These are phyloP conservation scores for Apiospora saccharicola DNA, from an alignment of 2,329 filamentous ascomycete genomes.

Conservation along the genomic window DNA sequence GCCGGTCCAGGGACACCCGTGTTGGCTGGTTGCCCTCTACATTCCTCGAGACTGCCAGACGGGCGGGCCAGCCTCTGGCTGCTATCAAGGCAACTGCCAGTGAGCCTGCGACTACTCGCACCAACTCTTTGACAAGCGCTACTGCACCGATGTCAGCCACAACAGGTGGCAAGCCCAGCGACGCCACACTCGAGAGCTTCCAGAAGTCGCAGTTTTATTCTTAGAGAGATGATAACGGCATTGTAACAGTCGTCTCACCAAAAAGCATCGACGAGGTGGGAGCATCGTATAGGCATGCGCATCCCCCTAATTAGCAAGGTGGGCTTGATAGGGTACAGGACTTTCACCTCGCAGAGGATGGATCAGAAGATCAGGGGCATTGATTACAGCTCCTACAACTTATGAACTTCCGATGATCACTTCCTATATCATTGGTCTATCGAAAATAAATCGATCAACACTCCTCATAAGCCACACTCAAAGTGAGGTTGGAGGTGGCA, in stretches of 20 bases:
- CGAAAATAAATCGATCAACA: not conserved
- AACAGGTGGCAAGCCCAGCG: conserved; percentile 32
- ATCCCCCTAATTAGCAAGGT: not conserved
- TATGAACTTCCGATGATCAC: not conserved
- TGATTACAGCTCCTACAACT: not conserved
- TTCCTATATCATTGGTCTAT: not conserved
- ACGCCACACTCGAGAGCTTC: conserved; percentile 19
- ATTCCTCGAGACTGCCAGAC: conserved; percentile 80
- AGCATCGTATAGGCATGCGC: not conserved
- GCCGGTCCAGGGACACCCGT: conserved; percentile 85
- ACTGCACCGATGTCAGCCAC: conserved; percentile 40
- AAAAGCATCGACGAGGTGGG: not conserved
- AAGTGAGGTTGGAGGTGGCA: not conserved
- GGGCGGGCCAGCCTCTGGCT: conserved; percentile 58
- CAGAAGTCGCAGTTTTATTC: conserved; percentile 25
- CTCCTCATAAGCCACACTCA: not conserved
- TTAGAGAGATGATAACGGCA: not conserved
- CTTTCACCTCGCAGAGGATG: not conserved
- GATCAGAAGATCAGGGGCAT: not conserved
- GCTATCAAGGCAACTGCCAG: conserved; percentile 59
- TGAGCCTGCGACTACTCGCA: conserved; percentile 51
- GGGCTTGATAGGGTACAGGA: not conserved
- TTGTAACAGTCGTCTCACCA: not conserved
- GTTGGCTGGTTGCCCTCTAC: conserved; percentile 92
- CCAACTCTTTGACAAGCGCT: conserved; percentile 59